Percentiles rank a stretch among this genome's conserved stretches.
phyloP scores from a whole-genome alignment of 2,329 filamentous ascomycete species.

The Talaromyces rugulosus region DNA sequence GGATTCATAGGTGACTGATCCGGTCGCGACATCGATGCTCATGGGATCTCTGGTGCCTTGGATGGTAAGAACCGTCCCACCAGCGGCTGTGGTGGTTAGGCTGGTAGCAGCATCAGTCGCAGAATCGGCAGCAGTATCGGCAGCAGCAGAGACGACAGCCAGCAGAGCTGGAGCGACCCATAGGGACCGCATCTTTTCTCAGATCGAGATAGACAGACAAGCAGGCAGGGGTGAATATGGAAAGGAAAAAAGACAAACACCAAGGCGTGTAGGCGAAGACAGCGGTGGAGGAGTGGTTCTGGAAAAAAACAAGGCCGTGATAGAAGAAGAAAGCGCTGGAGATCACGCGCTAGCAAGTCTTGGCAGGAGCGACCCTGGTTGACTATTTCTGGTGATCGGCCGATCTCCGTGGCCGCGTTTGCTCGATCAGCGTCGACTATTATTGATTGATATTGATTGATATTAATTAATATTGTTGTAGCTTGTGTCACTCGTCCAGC shows the following conservation, averaged over 20 bases:
- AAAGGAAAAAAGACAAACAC: not conserved
- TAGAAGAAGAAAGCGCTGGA: not conserved
- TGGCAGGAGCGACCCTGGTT: not conserved
- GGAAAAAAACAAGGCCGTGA: not conserved
- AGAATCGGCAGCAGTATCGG: not conserved
- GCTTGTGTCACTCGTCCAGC: not conserved
- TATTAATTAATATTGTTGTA: too few relatives aligned
- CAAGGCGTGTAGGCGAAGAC: not conserved
- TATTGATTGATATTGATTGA: too few relatives aligned
- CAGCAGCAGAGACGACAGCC: slow-evolving; percentile 5
- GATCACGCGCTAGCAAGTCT: not conserved
- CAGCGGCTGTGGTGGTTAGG: slow-evolving; percentile 2
- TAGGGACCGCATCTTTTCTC: slow-evolving; percentile 8
- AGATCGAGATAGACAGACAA: not conserved
- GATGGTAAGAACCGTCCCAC: slow-evolving; percentile 17
- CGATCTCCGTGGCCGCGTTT: not conserved
- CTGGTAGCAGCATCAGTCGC: slow-evolving; percentile 1
- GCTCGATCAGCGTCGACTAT: too few relatives aligned
- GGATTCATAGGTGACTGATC: slow-evolving; percentile 36
- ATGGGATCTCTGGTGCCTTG: slow-evolving; percentile 21
- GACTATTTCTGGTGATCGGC: not conserved
- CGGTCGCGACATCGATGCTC: slow-evolving; percentile 25
- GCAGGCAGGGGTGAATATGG: not conserved
- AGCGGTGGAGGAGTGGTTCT: not conserved
- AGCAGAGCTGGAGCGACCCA: slow-evolving; percentile 9